These are phyloP conservation scores for Iberis amara DNA, from an alignment of 441 rosid species.

Conservation along the genomic window DNA sequence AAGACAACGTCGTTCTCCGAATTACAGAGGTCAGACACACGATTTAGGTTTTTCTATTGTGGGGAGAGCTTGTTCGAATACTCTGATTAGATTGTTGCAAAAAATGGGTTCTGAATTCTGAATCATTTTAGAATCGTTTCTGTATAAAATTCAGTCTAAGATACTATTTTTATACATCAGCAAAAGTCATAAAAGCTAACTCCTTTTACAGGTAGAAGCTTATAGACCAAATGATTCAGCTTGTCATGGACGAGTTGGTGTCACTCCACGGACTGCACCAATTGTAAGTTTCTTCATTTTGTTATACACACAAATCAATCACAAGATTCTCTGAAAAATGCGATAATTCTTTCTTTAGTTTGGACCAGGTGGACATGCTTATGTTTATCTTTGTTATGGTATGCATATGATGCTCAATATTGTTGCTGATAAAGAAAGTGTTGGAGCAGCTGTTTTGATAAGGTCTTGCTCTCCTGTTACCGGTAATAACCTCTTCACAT, in stretches of 20 bases:
- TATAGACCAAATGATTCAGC: slow-evolving; percentile 89
- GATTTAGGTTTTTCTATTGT: neutral
- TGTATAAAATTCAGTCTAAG: too few relatives aligned
- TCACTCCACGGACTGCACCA: slow-evolving; percentile 80
- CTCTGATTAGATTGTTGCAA: neutral
- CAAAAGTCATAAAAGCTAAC: too few relatives aligned
- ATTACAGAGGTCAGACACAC: slow-evolving; percentile 65
- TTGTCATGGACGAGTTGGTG: slow-evolving; percentile 80
- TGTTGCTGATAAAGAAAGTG: slow-evolving; percentile 83
- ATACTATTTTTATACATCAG: too few relatives aligned
- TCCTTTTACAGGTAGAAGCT: slow-evolving; percentile 71
- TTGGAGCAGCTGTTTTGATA: slow-evolving; percentile 81
- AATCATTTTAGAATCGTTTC: neutral
- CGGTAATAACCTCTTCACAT: slow-evolving; percentile 39
- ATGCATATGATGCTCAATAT: slow-evolving; percentile 82
- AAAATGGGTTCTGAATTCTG: neutral
- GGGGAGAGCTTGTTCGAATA: neutral
- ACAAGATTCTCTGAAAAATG: slow-evolving; percentile 17
- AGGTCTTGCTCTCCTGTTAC: slow-evolving; percentile 75
- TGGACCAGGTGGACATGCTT: slow-evolving; percentile 87
- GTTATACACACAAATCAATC: neutral
- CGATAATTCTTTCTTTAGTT: slow-evolving; percentile 39
- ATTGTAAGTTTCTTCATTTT: slow-evolving; percentile 40
- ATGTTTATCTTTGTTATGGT: slow-evolving; percentile 90
- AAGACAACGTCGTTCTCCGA: slow-evolving; percentile 70